Percentiles rank a stretch among this genome's conserved stretches.
Conservation (phyloP, 345 rosid genomes). For the Brassica carinata region DNA sequence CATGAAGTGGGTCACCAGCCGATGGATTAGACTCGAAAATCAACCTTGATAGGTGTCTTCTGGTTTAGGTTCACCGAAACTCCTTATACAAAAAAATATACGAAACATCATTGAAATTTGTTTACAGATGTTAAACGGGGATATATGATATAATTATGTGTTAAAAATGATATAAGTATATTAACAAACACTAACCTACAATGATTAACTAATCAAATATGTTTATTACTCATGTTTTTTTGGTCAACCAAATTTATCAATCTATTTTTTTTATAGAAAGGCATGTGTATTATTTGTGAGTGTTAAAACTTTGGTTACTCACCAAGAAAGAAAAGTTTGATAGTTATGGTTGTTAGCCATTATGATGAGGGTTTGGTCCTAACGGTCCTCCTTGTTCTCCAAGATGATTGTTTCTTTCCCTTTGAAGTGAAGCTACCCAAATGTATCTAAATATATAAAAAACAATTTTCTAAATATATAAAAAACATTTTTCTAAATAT, state of each 20-base stretch:
- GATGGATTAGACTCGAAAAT: conserved; percentile 21
- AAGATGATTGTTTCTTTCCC: not conserved
- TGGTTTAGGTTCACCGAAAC: conserved; percentile 35
- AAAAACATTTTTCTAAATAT: not conserved
- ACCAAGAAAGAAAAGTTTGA: too few species aligned
- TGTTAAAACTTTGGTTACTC: too few species aligned
- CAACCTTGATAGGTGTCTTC: conserved; percentile 24
- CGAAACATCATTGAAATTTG: not conserved
- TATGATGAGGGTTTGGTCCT: conserved; percentile 27
- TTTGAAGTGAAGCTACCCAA: conserved; percentile 30
- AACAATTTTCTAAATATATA: not conserved
- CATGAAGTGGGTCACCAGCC: conserved; percentile 23
- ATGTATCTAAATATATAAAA: not conserved
- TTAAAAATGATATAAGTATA: too few species aligned
- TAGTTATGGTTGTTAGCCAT: conserved; percentile 24
- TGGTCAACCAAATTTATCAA: too few species aligned
- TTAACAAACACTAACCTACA: not conserved
- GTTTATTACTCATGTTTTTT: not conserved
- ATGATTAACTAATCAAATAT: not conserved
- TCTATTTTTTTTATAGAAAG: too few species aligned
- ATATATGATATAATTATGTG: not conserved
- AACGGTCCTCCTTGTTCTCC: conserved; percentile 27
- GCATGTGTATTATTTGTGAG: too few species aligned
- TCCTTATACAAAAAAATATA: not conserved
- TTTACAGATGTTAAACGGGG: not conserved